phyloP scores from a whole-genome alignment of 306 rosid genomes.

The Quercus dentata region DNA sequence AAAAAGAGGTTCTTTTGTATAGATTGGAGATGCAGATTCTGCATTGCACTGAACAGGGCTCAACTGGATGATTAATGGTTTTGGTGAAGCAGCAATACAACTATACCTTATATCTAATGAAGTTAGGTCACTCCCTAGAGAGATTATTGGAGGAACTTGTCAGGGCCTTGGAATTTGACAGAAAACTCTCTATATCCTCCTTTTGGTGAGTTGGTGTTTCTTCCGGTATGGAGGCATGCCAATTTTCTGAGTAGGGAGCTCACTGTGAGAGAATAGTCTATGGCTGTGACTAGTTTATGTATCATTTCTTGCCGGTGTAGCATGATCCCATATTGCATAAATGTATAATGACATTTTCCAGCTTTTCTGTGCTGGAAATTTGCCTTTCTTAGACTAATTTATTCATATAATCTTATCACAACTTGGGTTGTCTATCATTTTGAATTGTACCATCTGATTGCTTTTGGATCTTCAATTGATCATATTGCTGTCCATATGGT shows the following conservation, averaged over 20 bases:
- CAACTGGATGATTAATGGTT: slow-evolving; percentile 27
- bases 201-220: slow-evolving; percentile 23
- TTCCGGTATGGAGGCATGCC: slow-evolving; percentile 25
- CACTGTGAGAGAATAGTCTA: slow-evolving; percentile 6
- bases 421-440: slow-evolving; percentile 5
- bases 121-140: slow-evolving; percentile 34
- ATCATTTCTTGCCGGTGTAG: slow-evolving; percentile 27
- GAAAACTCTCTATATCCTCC: slow-evolving; percentile 23
- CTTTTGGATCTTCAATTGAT: neutral
- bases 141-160: slow-evolving; percentile 22
- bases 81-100: slow-evolving; percentile 15
- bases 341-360: slow-evolving; percentile 37
- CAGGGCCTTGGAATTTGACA: slow-evolving; percentile 22
- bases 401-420: slow-evolving; percentile 27
- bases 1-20: slow-evolving; percentile 1
- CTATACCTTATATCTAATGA: slow-evolving; percentile 18
- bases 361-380: slow-evolving; percentile 39
- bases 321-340: slow-evolving; percentile 13
- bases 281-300: slow-evolving; percentile 34
- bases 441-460: slow-evolving; percentile 9
- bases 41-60: slow-evolving; percentile 15
- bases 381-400: slow-evolving; percentile 31
- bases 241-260: slow-evolving; percentile 23
- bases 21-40: slow-evolving; percentile 14
- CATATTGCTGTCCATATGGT: neutral